Conservation (phyloP, 2,329 filamentous ascomycete species). For the Dryadomyces sulphureus region DNA sequence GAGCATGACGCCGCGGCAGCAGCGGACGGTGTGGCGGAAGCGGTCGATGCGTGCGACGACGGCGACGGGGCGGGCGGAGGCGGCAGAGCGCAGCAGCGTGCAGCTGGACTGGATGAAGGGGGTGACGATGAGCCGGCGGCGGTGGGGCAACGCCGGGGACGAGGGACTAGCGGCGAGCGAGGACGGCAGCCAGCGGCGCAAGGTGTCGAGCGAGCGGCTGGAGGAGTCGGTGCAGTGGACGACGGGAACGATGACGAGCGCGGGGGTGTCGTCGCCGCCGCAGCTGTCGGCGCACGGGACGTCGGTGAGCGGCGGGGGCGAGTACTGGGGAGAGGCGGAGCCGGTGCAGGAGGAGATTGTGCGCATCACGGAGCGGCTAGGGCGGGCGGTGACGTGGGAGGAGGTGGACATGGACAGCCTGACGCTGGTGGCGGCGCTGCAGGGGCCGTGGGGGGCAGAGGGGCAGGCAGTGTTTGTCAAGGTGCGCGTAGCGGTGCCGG, state of each 20-base stretch:
- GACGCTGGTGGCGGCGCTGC: slow-evolving; percentile 43
- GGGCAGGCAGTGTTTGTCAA: slow-evolving; percentile 45
- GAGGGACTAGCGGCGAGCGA: background rate
- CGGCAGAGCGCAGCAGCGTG: slow-evolving; percentile 31
- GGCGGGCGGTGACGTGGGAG: slow-evolving; percentile 51
- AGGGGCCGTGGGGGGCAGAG: slow-evolving; percentile 47
- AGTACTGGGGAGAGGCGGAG: slow-evolving; percentile 44
- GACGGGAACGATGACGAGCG: background rate
- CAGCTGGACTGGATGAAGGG: slow-evolving; percentile 59
- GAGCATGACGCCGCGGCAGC: slow-evolving; percentile 21
- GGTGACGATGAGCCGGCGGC: slow-evolving; percentile 42
- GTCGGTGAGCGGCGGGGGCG: slow-evolving; percentile 27
- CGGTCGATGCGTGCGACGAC: slow-evolving; percentile 45
- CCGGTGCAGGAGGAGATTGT: slow-evolving; percentile 50
- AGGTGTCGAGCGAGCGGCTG: slow-evolving; percentile 7
- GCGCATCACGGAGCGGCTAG: slow-evolving; percentile 44
- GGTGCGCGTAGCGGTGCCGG: slow-evolving; percentile 44
- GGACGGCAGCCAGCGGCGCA: slow-evolving; percentile 1
- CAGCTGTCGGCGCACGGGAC: slow-evolving; percentile 38
- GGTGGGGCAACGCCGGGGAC: background rate
- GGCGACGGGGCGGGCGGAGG: slow-evolving; percentile 18
- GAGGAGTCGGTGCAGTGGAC: slow-evolving; percentile 5
- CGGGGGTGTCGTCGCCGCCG: slow-evolving; percentile 19
- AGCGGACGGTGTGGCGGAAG: slow-evolving; percentile 33
- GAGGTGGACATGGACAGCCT: slow-evolving; percentile 49